phyloP scores from a whole-genome alignment of 257 asterid species.

The Nicotiana otophora region DNA sequence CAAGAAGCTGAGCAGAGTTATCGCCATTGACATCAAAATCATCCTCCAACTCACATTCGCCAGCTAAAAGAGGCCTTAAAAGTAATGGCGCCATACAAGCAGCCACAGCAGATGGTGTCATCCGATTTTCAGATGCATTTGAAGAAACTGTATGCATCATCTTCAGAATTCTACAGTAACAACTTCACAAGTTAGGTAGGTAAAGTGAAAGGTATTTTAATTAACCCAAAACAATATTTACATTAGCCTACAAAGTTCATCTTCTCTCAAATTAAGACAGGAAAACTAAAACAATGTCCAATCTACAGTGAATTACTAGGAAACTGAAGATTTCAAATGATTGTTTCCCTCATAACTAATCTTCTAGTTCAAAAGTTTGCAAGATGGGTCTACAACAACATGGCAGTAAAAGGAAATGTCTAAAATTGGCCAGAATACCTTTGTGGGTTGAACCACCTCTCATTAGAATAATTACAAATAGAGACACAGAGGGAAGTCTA shows the following conservation, averaged over 20 bases:
- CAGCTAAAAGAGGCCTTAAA: constrained; percentile 89
- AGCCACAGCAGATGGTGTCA: constrained; percentile 89
- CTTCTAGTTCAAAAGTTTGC: neutral
- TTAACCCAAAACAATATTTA: neutral
- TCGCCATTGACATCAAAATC: constrained; percentile 70
- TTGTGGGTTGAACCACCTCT: neutral
- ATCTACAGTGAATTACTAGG: neutral
- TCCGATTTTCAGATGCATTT: constrained; percentile 72
- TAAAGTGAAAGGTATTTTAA: neutral
- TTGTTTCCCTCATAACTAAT: neutral
- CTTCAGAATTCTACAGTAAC: constrained; percentile 60
- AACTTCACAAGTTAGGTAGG: constrained; percentile 12
- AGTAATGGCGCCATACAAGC: constrained; percentile 99
- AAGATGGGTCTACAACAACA: neutral
- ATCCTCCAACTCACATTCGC: constrained; percentile 89
- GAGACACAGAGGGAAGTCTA: neutral
- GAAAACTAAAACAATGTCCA: neutral
- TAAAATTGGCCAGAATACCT: neutral
- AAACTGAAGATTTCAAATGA: neutral
- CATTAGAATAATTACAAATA: neutral
- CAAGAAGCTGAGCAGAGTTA: constrained; percentile 85
- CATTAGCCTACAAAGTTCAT: neutral
- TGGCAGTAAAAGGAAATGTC: neutral
- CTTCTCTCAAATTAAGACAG: neutral
- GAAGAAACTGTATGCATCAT: constrained; percentile 77